Conservation (phyloP, 768 basidiomycete genomes). For the Pleurotus cornucopiae region DNA sequence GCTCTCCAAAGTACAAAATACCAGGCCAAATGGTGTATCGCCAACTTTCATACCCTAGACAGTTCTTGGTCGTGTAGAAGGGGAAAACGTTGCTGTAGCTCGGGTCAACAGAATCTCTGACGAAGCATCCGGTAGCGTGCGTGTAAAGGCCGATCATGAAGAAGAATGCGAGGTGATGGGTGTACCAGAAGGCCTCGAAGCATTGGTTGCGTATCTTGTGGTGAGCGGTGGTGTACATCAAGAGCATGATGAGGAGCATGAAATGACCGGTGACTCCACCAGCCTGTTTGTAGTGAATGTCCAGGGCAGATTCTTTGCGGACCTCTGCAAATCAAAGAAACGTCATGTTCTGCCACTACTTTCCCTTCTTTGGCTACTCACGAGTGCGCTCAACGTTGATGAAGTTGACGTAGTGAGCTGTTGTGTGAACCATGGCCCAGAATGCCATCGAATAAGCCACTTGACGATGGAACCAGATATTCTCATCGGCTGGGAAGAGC, state of each 20-base stretch:
- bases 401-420: constrained; percentile 92
- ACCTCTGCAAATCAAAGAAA: constrained; percentile 54
- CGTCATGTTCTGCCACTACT: no score
- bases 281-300: constrained; percentile 85
- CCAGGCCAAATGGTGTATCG: constrained; percentile 90
- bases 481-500: constrained; percentile 90
- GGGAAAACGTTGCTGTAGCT: constrained; percentile 70
- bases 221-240: constrained; percentile 92
- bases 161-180: constrained; percentile 91
- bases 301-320: constrained; percentile 67
- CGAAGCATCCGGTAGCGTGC: constrained; percentile 93
- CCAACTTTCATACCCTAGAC: constrained; percentile 91
- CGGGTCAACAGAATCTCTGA: constrained; percentile 79
- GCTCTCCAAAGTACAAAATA: constrained; percentile 84
- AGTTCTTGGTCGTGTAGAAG: constrained; percentile 84
- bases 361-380: constrained; percentile 30
- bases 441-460: constrained; percentile 94
- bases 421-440: constrained; percentile 90
- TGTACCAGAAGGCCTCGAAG: constrained; percentile 98
- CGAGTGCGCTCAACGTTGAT: constrained; percentile 87
- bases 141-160: constrained; percentile 89
- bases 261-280: constrained; percentile 95
- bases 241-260: constrained; percentile 90
- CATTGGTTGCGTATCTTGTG: constrained; percentile 82
- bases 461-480: constrained; percentile 94